Conservation (phyloP, 768 basidiomycete genomes). For the Lyophyllum shimeji region DNA sequence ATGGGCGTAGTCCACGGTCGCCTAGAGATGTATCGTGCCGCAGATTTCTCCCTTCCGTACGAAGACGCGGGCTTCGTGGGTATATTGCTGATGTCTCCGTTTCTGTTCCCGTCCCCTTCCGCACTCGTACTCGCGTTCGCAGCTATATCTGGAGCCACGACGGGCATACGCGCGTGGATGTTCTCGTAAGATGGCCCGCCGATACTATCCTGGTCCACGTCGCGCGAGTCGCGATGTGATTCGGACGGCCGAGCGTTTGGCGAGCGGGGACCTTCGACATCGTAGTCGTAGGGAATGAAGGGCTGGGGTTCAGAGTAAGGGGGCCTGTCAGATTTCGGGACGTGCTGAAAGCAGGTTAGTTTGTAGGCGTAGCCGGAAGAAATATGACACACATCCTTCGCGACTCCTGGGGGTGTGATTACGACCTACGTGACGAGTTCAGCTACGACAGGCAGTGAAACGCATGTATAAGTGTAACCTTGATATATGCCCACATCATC, state of each 20-base stretch:
- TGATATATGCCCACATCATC: slow-evolving; percentile 77
- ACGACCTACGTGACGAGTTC: slow-evolving; percentile 46
- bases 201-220: slow-evolving; percentile 26
- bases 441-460: not conserved
- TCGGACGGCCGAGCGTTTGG: slow-evolving; percentile 1
- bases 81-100: not conserved
- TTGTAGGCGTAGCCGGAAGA: not conserved
- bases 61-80: slow-evolving; percentile 8
- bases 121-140: not conserved
- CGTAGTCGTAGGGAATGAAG: slow-evolving; percentile 5
- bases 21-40: slow-evolving; percentile 26
- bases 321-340: slow-evolving; percentile 25
- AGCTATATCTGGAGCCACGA: not conserved
- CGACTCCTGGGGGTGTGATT: slow-evolving; percentile 67
- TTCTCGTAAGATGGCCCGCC: slow-evolving; percentile 46
- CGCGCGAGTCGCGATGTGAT: slow-evolving; percentile 8
- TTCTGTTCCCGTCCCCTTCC: not conserved
- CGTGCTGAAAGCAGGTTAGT: slow-evolving; percentile 20
- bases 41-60: not conserved
- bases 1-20: slow-evolving; percentile 38
- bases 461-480: slow-evolving; percentile 41
- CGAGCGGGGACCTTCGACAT: slow-evolving; percentile 4
- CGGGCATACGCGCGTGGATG: slow-evolving; percentile 14
- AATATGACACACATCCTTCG: slow-evolving; percentile 51
- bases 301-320: slow-evolving; percentile 19